Evolutionary conservation across 352 stramenopile genomes (phyloP).

Genomic region (Phytophthora sansomeana): DNA sequence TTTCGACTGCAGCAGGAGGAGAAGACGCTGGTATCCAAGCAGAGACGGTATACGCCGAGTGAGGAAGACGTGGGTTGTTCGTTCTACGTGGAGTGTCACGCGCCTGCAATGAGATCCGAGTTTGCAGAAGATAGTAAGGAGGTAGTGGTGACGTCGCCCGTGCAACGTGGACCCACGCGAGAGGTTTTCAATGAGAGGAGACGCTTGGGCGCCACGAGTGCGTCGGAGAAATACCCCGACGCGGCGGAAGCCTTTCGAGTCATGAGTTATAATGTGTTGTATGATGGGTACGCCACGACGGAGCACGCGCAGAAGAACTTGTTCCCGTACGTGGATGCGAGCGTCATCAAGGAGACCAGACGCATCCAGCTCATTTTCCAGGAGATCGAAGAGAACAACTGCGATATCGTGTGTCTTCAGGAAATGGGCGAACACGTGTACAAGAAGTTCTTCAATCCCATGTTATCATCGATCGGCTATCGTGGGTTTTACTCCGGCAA

Average conservation of each 20-base stretch:
- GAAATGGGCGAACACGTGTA: slow-evolving; percentile 75
- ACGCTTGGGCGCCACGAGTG: slow-evolving; percentile 24
- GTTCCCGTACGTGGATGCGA: slow-evolving; percentile 63
- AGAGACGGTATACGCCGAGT: slow-evolving; percentile 52
- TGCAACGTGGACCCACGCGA: slow-evolving; percentile 58
- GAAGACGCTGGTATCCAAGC: slow-evolving; percentile 22
- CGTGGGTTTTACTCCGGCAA: slow-evolving; percentile 68
- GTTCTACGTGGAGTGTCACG: slow-evolving; percentile 68
- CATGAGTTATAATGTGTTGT: slow-evolving; percentile 88
- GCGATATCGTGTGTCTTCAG: slow-evolving; percentile 76
- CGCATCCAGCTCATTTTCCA: slow-evolving; percentile 80
- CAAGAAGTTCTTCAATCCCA: slow-evolving; percentile 62
- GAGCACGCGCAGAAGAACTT: slow-evolving; percentile 60
- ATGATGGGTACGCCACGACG: slow-evolving; percentile 74
- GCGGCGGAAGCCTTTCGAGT: slow-evolving; percentile 57
- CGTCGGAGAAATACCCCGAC: slow-evolving; percentile 17
- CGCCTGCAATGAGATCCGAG: slow-evolving; percentile 40
- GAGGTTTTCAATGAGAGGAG: slow-evolving; percentile 55
- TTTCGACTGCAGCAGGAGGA: slow-evolving; percentile 40
- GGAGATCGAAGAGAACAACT: slow-evolving; percentile 71
- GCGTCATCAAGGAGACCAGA: slow-evolving; percentile 65
- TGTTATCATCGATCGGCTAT: slow-evolving; percentile 61
- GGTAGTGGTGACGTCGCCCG: slow-evolving; percentile 41
- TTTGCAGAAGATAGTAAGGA: slow-evolving; percentile 50
- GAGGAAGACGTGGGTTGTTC: slow-evolving; percentile 46